Conservation (phyloP, 2,329 filamentous ascomycete genomes). For the Pseudocercospora pini-densiflorae region DNA sequence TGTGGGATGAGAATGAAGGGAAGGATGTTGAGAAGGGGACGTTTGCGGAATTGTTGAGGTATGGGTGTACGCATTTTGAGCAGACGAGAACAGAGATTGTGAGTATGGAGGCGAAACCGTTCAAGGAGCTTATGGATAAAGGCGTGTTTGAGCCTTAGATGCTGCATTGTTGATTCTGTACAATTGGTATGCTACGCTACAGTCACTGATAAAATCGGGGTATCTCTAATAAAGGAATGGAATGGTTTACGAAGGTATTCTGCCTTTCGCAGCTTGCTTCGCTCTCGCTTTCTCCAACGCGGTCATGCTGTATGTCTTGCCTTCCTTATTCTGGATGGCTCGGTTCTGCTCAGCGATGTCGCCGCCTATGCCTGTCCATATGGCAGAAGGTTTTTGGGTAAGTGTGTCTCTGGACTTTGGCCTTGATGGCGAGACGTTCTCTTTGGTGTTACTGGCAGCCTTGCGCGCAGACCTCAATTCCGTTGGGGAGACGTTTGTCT, state of each 20-base stretch:
- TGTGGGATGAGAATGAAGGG: constrained; percentile 36
- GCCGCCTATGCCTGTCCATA: constrained; percentile 35
- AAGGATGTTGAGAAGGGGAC: constrained; percentile 36
- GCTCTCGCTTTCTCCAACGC: neutral
- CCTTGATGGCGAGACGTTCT: constrained; percentile 30
- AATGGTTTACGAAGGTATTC: neutral
- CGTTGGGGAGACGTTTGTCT: constrained; percentile 15
- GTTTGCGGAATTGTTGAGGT: constrained; percentile 38
- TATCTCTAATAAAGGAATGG: constrained; percentile 3
- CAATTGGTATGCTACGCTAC: neutral
- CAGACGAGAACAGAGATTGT: constrained; percentile 29
- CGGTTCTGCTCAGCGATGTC: constrained; percentile 20
- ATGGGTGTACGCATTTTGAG: constrained; percentile 38
- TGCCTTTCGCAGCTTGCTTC: constrained; percentile 5
- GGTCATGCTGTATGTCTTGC: neutral
- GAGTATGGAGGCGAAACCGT: constrained; percentile 12
- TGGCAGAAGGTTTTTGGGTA: constrained; percentile 30
- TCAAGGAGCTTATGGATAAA: constrained; percentile 14
- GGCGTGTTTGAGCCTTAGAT: constrained; percentile 16
- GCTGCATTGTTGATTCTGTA: neutral
- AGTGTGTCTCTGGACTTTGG: constrained; percentile 21
- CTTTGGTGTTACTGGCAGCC: constrained; percentile 23
- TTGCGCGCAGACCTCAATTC: constrained; percentile 12
- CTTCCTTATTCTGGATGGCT: constrained; percentile 20
- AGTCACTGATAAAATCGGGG: neutral